Base-by-base conservation (phyloP, 2,329 filamentous ascomycete genomes). In the Alternaria brassicae region DNA sequence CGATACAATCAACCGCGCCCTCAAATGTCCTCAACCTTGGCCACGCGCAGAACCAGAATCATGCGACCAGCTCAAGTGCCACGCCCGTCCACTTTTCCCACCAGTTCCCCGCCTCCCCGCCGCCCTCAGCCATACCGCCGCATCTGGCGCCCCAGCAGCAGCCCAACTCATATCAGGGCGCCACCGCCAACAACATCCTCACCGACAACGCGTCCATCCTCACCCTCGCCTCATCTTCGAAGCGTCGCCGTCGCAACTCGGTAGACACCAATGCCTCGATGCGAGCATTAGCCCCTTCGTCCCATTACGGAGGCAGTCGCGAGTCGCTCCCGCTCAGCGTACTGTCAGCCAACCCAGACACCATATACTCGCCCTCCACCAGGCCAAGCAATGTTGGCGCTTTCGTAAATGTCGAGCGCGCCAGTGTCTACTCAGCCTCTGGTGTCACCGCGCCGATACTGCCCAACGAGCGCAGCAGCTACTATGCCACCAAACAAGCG, bases 191-290 rank as follows among this genome's bases (percentile, higher is more conserved):
- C 78, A 92, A 91, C 69, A 84, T 94, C 6, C 81, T 94, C 32
- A 92, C 90, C 1, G 92, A 96, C 76, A 92, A 96, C 73, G 92
- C 92, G 21, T 94, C 91, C 25, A 93, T 96, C 67, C 80, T 96
- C 60, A 96, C 92, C 0, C 83, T 96, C 13, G 92, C 92, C 2
- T 94, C 91, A 4, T 93, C 91, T 0, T 92, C 89, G 65, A 92
- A 94, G 79, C 87, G 89, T 36, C 86, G 89, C 27, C 88, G 92
- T 34, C 86, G 91, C 48, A 86, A 91, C 60, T 93, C 91, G 28
- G 88, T 94, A 78, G 92, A 95, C 76, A 95, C 92, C 0, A 91
- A 95, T 74, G 92, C 92, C 5, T 94, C 91, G 0, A 91, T 95
- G 37, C 89, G 92, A 41, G 92, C 92, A 2, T 81, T 96, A n/a